Evolutionary conservation across 2,329 filamentous ascomycete genomes (phyloP).

Genomic region (Zalaria sp.): DNA sequence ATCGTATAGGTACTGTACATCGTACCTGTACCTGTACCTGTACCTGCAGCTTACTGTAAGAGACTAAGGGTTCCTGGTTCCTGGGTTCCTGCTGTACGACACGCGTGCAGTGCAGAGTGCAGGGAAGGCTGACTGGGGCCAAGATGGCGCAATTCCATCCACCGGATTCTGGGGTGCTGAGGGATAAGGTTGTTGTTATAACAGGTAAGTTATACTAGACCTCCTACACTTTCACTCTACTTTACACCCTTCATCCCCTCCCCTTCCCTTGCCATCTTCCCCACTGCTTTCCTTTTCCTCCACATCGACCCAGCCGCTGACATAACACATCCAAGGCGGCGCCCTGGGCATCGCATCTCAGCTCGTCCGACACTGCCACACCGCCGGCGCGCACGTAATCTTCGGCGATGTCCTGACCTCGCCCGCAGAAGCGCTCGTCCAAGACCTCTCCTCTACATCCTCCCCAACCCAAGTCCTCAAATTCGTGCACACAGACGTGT

Average conservation of each 20-base stretch:
- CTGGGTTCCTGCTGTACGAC: no score
- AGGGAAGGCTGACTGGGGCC: no score
- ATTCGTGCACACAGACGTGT: constrained; percentile 32
- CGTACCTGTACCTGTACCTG: no score
- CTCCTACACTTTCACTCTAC: neutral
- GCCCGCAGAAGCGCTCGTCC: constrained; percentile 18
- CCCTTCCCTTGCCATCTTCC: no score
- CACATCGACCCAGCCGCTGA: neutral
- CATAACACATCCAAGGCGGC: constrained; percentile 17
- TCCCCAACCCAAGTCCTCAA: constrained; percentile 12
- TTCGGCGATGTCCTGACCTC: constrained; percentile 28
- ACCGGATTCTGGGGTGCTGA: constrained; percentile 6
- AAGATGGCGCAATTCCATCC: neutral
- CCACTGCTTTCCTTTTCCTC: no score
- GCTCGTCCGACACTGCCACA: constrained; percentile 24
- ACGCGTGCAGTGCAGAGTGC: no score
- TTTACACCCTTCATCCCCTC: neutral
- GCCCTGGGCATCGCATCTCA: constrained; percentile 32
- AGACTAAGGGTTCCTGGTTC: no score
- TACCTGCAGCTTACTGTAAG: no score
- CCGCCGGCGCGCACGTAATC: constrained; percentile 26
- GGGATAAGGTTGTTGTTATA: constrained; percentile 18
- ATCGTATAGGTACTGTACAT: no score
- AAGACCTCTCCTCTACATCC: constrained; percentile 11
- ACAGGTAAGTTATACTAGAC: constrained; percentile 13